Base-by-base conservation (phyloP, 2,329 filamentous ascomycete genomes). In the Alternaria sp. region DNA sequence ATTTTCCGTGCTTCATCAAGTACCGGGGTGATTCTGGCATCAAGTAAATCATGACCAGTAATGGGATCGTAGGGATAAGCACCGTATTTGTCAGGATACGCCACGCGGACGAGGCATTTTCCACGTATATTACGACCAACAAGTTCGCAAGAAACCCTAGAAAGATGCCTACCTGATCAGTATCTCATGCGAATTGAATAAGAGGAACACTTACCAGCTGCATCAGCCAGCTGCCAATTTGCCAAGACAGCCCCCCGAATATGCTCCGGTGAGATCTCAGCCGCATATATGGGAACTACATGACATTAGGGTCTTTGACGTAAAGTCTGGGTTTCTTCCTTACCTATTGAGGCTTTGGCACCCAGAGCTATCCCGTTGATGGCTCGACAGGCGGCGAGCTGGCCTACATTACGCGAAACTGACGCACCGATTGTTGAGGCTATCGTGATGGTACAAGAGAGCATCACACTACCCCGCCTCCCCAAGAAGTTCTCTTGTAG, bases 161-260 rank as follows among this genome's bases (percentile, higher is more conserved):
- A 48, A 69, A 68, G 5, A 69, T 69, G n/a, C 58, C 63, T 61
- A 39, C 2, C 0, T 36, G 31, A 7, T 45, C 0, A 33, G 5
- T 34, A 11, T 1, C 9, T 9, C 13, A 3, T 17, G 2, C 13
- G 13, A 6, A 3, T 21, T 21, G 11, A 6, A 5, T 11, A 10
- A n/a, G 14, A 2, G 3, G 28, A 40, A 23, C 11, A 14, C 57
- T 23, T 44, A 65, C 65, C 66, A 11, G 54, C 54, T 17, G 67
- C 65, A 58, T 68, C 67, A 9, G 65, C 65, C 5, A 69, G 57
- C 40, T 69, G 67, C 67, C 67, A 69, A 23, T 68, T 69, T 4
- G 67, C 65, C 10, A 69, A 45, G 3, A 69, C 62, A 21, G 59
- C 63, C 5, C 67, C 67, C 2, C 67, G 60, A 14, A 69, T 68